Base-by-base conservation (phyloP, 768 basidiomycete genomes). In the Hypholoma fasciculare region DNA sequence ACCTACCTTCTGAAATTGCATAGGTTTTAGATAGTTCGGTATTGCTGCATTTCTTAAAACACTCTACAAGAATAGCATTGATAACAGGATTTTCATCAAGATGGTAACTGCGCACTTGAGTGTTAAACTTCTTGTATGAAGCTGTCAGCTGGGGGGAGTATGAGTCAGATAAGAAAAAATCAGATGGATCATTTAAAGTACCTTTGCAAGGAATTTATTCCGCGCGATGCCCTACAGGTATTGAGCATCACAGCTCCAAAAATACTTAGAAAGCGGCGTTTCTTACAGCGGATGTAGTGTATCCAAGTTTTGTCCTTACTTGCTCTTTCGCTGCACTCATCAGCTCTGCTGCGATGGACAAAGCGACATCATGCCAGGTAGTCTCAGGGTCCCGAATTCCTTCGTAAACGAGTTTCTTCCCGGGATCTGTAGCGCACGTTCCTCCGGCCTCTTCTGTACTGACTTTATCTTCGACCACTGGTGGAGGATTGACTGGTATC, bases 171-270 rank as follows among this genome's bases (percentile, higher is more conserved):
- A 48, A 17, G 19, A 26, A 16, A 55, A 34, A 9, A 34, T 34
- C 30, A 34, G 6, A 34, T 34, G 9, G 30, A 34, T 34, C 30
- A 34, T 7, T 34, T 34, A 55, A 58, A 52, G 67, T 54, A 92
- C 94, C 82, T 99, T 99, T 0, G 97, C 92, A 23, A 98, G 79
- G 64, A 96, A 96, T 71, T 98, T 97, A 68, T 96, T 98, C 67
- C 94, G 81, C 13, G 93, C 86, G 56, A 98, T 87, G 1, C 95
- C 95, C 93, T 95, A 23, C 39, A 49, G 11, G 48, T 26, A 52
- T 38, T n/a, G 23, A 30, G n/a, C 7, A 14, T 12, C 4, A 34
- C 27, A 30, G 49, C 12, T 17, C 36, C 7, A 2, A 8, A 14
- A 56, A 30, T 34, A 44, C 20, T 37, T 20, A 50, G 23, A 23